Base-by-base conservation (phyloP, 2,329 filamentous ascomycete genomes). In the Xylaria sp. region DNA sequence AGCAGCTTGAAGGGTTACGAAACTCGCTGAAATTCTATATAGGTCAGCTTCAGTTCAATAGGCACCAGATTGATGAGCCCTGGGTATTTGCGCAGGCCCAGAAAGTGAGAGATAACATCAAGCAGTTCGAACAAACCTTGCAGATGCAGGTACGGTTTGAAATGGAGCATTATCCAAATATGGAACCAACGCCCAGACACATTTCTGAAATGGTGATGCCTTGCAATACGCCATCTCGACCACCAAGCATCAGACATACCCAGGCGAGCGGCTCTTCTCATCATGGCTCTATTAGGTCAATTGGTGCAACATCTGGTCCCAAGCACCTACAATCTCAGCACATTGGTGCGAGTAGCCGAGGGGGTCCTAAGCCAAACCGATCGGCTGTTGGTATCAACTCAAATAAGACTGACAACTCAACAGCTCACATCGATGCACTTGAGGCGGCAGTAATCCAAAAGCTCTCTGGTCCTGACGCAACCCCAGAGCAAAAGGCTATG, bases 41-140 rank as follows among this genome's bases (percentile, higher is more conserved):
- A 70, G 85, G 88, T 68, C 88, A 91, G 72, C 78, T 90, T 54
- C 83, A 85, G 62, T 89, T 87, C 80, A 90, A 90, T 75, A 86
- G 84, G 72, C 87, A 90, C 70, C 88, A 90, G 72, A 88, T 90
- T 70, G 88, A 90, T 67, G 87, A 72, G 34, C 60, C 63, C 9
- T 69, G 60, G 60, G 69, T 69, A n/a, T 71, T 65, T 63, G 63
- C 62, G 7, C 66, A 69, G 10, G 82, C 80, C 3, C 75, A 80
- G 44, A 76, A 80, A 44, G 75, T 88, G 66, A 78, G 81, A n/a
- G 77, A 81, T 25, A 82, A 83, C 39, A 84, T 89, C 65, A 77
- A 80, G 32, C 80, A 84, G 52, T 88, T 89, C 66, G 85, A 88
- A 73, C 78, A 60, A 79, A 84, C 58, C 86, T 88, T 72, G 83